Evolutionary conservation across 345 rosid genomes (phyloP), one percentile per base, ranked within the genome.

Genomic region (Rhodamnia rubescens): DNA sequence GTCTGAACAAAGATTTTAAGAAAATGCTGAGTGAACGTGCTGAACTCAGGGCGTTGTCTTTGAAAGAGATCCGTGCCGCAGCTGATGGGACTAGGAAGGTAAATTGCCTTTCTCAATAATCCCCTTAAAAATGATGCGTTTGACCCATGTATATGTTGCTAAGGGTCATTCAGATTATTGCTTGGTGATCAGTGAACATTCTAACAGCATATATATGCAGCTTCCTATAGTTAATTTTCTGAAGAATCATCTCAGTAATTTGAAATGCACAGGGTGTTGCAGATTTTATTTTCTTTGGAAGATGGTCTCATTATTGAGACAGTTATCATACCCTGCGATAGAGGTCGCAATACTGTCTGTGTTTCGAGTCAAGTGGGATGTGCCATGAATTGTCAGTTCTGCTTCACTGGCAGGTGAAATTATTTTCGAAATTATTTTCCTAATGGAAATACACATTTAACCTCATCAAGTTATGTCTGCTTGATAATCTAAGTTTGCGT

Each of bases 301-400:
- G 98, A 96, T 91, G 98, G 94, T 69, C 88, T 96, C 85, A 90
- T 92, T 59, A 93, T 95, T 40, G 98, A 96, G 92, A 95, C 98
- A 1, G 98, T 96, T 82, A 90, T 93, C 84, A 96, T 96, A 87
- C 99, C 99, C 64, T 95, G 98, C 24, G 93, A 93, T 89, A 90
- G 96, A 27, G 98, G 98, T 64, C 94, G 98, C 89, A 93, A 91
- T 16, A 97, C 98, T 16, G 96, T 97, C 85, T 97, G 98, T 82
- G 98, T 95, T 82, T 95, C 99, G 18, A 95, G 99, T 83, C 98
- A 95, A 91, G 98, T 94, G 15, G 98, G 98, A 22, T 97, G 98
- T 53, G 98, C 98, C 82, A 95, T 97, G 98, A 95, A 95, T 88
- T 97, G 99, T 87, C 99, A 97, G 88, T 97, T 95, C 93, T 97